Percentiles rank a stretch among this genome's conserved stretches.
phyloP scores from a whole-genome alignment of 441 rosid species.

The Manihot esculenta region DNA sequence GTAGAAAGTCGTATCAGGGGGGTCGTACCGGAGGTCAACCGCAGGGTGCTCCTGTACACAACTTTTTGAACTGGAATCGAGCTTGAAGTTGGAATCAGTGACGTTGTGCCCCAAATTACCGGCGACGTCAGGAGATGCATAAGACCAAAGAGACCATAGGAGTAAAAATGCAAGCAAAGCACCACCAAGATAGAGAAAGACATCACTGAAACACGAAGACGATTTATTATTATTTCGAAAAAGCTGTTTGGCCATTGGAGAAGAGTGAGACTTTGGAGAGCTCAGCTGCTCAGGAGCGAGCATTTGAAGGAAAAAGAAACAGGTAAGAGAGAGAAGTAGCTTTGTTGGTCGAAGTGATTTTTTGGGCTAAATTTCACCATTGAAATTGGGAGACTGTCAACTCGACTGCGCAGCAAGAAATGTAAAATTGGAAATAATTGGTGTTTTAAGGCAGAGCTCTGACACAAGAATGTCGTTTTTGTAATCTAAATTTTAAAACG shows the following conservation, averaged over 20 bases:
- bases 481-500: not conserved
- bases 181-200: constrained; percentile 47
- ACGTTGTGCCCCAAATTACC: constrained; percentile 12
- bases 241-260: constrained; percentile 56
- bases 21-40: constrained; percentile 46
- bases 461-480: not conserved
- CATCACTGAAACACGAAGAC: constrained; percentile 39
- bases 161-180: constrained; percentile 48
- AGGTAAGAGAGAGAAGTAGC: not conserved
- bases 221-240: constrained; percentile 35
- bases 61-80: not conserved
- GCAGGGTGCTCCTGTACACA: constrained; percentile 23
- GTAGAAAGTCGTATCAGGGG: constrained; percentile 53
- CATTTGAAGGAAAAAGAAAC: constrained; percentile 27
- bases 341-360: too few relatives aligned
- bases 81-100: not conserved
- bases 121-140: constrained; percentile 22
- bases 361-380: not conserved
- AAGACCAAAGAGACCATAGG: constrained; percentile 56
- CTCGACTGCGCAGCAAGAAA: too few relatives aligned
- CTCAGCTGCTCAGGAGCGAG: constrained; percentile 36
- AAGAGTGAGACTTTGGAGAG: constrained; percentile 24
- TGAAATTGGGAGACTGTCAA: too few relatives aligned
- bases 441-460: too few relatives aligned
- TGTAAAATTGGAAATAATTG: too few relatives aligned